These are phyloP conservation scores for Aureobasidium pullulans DNA, from an alignment of 2,329 filamentous ascomycete genomes.

Conservation along the genomic window DNA sequence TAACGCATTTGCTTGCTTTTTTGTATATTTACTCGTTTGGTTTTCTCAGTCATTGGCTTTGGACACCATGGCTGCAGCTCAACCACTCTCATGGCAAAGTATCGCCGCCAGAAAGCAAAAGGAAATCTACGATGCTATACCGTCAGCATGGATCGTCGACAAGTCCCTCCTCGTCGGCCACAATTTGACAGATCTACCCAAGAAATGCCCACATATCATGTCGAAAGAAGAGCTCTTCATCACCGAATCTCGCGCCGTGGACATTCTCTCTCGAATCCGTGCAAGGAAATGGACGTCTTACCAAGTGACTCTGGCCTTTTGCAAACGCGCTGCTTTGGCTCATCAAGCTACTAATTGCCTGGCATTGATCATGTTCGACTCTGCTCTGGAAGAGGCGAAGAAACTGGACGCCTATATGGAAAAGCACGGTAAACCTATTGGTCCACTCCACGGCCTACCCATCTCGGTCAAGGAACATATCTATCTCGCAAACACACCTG, in stretches of 20 bases:
- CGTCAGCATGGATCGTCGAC: not conserved
- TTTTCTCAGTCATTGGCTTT: not conserved
- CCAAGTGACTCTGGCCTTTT: constrained; percentile 42
- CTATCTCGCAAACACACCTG: constrained; percentile 40
- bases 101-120: constrained; percentile 1
- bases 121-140: constrained; percentile 8
- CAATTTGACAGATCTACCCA: not conserved
- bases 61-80: not conserved
- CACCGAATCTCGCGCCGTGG: constrained; percentile 9
- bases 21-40: not conserved
- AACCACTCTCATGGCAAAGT: not conserved
- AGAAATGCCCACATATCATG: not conserved
- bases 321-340: constrained; percentile 43
- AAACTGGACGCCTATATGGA: constrained; percentile 42
- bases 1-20: not conserved
- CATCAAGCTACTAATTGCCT: constrained; percentile 49
- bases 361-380: constrained; percentile 45
- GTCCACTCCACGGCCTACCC: constrained; percentile 58
- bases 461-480: constrained; percentile 62
- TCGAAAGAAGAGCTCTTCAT: constrained; percentile 11
- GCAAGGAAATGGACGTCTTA: constrained; percentile 35
- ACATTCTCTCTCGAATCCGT: not conserved
- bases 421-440: constrained; percentile 37
- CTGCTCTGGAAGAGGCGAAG: constrained; percentile 41
- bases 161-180: not conserved